Evolutionary conservation across 2,329 filamentous ascomycete genomes (phyloP).

Genomic region (Pseudogymnoascus sp.): DNA sequence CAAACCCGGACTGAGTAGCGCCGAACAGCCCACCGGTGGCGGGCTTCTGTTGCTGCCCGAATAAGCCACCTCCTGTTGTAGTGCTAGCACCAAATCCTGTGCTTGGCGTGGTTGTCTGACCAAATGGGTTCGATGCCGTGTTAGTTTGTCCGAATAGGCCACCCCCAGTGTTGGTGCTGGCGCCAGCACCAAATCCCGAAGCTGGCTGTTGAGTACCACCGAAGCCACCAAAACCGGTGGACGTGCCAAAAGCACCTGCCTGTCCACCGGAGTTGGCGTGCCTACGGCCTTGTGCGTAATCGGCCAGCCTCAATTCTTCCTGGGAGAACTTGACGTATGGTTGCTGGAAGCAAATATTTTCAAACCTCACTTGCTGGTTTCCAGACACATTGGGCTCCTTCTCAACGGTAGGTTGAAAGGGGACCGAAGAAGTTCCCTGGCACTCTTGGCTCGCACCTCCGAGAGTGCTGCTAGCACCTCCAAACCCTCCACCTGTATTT

Average conservation of each 20-base stretch:
- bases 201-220: constrained; percentile 28
- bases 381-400: constrained; percentile 54
- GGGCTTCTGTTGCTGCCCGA: constrained; percentile 30
- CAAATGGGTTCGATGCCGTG: constrained; percentile 35
- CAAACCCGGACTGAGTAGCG: constrained; percentile 31
- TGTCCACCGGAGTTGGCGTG: constrained; percentile 77
- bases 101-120: constrained; percentile 33
- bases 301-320: constrained; percentile 73
- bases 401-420: constrained; percentile 62
- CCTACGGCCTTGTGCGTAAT: constrained; percentile 80
- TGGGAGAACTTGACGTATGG: constrained; percentile 84
- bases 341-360: constrained; percentile 70
- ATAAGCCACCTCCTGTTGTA: constrained; percentile 30
- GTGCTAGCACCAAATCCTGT: constrained; percentile 41
- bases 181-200: constrained; percentile 28
- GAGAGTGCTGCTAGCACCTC: constrained; percentile 35
- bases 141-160: constrained; percentile 33
- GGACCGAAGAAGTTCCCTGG: constrained; percentile 60
- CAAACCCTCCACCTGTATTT: constrained; percentile 34
- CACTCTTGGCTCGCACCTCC: constrained; percentile 45
- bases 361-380: constrained; percentile 55
- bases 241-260: constrained; percentile 70
- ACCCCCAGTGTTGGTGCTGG: constrained; percentile 20
- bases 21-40: constrained; percentile 35
- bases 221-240: constrained; percentile 46